These are phyloP conservation scores for Tetradesmus lagerheimii DNA, from an alignment of 139 green algal genomes.

Conservation along the genomic window DNA sequence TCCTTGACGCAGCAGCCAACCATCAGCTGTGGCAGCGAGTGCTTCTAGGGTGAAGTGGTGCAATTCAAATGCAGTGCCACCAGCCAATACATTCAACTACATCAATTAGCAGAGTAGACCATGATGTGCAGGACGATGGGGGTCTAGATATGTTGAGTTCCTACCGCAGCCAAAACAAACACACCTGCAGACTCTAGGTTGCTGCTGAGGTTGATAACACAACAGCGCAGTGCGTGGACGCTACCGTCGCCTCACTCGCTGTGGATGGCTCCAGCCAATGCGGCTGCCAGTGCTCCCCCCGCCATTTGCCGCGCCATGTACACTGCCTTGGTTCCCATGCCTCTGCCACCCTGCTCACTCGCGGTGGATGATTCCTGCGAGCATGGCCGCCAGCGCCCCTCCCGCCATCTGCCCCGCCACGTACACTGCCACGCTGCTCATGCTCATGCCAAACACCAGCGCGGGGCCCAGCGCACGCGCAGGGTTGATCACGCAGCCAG, in stretches of 20 bases:
- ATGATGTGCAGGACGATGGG: too few species aligned
- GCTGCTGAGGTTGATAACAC: too few species aligned
- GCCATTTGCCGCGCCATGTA: constrained; percentile 36
- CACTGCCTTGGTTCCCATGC: constrained; percentile 5
- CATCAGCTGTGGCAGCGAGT: too few species aligned
- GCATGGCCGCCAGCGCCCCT: constrained; percentile 10
- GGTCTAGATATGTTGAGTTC: too few species aligned
- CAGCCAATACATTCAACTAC: too few species aligned
- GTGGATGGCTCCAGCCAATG: not conserved
- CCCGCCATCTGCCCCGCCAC: constrained; percentile 34
- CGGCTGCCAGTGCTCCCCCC: constrained; percentile 24
- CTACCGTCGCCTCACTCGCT: not conserved
- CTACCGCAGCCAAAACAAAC: too few species aligned
- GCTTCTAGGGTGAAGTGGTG: too few species aligned
- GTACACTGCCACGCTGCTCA: constrained; percentile 28
- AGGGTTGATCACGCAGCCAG: constrained; percentile 65
- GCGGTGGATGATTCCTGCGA: constrained; percentile 5
- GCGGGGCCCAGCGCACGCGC: constrained; percentile 62
- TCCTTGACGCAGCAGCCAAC: too few species aligned
- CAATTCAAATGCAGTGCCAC: too few species aligned
- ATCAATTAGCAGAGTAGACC: too few species aligned
- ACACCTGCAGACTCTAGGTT: too few species aligned
- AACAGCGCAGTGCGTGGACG: too few species aligned
- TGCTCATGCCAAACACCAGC: constrained; percentile 55
- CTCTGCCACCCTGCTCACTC: constrained; percentile 36